phyloP scores from a whole-genome alignment of 2,329 filamentous ascomycete genomes.

The Phialophora tarda region DNA sequence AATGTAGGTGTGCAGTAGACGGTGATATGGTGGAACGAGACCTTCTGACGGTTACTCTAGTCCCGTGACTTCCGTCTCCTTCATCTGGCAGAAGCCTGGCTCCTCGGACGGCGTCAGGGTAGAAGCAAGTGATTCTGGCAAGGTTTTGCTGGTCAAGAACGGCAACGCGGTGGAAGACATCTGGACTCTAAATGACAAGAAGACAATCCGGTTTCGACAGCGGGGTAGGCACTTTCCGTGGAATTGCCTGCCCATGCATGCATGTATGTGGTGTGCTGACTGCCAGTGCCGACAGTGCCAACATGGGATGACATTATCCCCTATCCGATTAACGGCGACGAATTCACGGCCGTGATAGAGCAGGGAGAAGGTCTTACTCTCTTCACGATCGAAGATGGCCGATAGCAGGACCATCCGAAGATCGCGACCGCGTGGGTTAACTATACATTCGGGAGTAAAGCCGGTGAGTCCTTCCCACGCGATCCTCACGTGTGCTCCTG shows the following conservation, averaged over 20 bases:
- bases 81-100: slow-evolving; percentile 16
- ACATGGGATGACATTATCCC: slow-evolving; percentile 26
- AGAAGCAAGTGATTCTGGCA: slow-evolving; percentile 20
- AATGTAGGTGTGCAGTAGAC: slow-evolving; percentile 4
- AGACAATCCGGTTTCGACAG: slow-evolving; percentile 21
- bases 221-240: slow-evolving; percentile 16
- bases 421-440: slow-evolving; percentile 23
- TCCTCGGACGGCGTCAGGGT: slow-evolving; percentile 10
- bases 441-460: slow-evolving; percentile 15
- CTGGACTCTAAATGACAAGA: slow-evolving; percentile 23
- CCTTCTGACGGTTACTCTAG: slow-evolving; percentile 2
- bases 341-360: slow-evolving; percentile 15
- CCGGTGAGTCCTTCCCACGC: slow-evolving; percentile 6
- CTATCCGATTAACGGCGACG: slow-evolving; percentile 16
- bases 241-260: not conserved
- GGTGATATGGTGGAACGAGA: not conserved
- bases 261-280: not conserved
- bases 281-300: slow-evolving; percentile 3
- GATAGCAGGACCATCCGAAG: slow-evolving; percentile 8
- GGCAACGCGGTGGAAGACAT: slow-evolving; percentile 23
- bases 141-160: slow-evolving; percentile 22
- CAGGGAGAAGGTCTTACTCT: slow-evolving; percentile 21
- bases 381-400: slow-evolving; percentile 20
- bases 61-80: slow-evolving; percentile 11
- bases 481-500: not conserved